Conservation (phyloP, 2,329 filamentous ascomycete genomes). For the Sclerotinia trifoliorum region DNA sequence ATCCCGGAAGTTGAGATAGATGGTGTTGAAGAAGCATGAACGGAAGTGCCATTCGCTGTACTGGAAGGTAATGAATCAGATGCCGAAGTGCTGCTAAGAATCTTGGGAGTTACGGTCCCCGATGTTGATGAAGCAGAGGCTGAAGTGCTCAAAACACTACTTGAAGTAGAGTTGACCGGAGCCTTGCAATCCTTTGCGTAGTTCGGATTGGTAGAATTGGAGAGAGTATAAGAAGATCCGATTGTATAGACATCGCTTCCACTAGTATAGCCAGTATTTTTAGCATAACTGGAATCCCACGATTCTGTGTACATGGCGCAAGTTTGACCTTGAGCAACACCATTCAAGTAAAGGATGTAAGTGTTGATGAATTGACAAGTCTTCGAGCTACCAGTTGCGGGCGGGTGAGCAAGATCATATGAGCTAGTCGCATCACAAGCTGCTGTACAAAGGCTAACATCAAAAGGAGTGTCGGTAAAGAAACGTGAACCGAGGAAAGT, state of each 20-base stretch:
- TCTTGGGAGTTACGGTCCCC: background rate
- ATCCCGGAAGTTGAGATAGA: too few species aligned
- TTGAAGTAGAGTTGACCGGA: background rate
- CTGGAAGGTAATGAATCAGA: too few species aligned
- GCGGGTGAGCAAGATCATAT: slow-evolving; percentile 1
- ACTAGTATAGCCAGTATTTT: slow-evolving; percentile 4
- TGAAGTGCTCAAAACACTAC: background rate
- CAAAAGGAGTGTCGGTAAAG: slow-evolving; percentile 15
- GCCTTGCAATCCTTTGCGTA: slow-evolving; percentile 1
- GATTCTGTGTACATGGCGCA: slow-evolving; percentile 7
- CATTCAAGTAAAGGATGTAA: slow-evolving; percentile 12
- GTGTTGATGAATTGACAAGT: slow-evolving; percentile 19
- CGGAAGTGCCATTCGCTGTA: too few species aligned
- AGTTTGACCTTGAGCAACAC: slow-evolving; percentile 14
- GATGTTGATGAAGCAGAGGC: background rate
- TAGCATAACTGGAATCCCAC: slow-evolving; percentile 12
- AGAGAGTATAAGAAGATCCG: slow-evolving; percentile 5
- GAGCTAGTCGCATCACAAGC: slow-evolving; percentile 14
- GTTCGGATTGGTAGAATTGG: slow-evolving; percentile 3
- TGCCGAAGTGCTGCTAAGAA: background rate
- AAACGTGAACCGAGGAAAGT: slow-evolving; percentile 15
- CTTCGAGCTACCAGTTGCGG: background rate
- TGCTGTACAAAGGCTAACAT: slow-evolving; percentile 6
- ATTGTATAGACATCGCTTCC: background rate
- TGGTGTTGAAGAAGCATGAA: too few species aligned